Conservation (phyloP, 805 yeast species). For the Sungouiozyma intestinalis region DNA sequence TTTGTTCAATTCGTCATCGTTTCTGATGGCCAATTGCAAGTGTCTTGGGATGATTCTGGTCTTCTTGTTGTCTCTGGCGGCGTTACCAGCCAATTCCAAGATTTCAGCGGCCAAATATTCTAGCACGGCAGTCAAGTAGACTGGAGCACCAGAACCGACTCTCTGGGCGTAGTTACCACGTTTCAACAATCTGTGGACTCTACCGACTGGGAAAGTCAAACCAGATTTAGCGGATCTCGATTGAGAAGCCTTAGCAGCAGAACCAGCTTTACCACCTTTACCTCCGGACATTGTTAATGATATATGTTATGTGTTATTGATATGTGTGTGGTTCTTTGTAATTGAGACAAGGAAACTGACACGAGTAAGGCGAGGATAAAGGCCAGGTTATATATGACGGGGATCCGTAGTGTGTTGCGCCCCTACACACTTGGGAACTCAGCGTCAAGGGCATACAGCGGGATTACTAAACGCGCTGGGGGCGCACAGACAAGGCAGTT, state of each 20-base stretch:
- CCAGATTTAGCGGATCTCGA: slow-evolving; percentile 99
- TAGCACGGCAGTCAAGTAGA: slow-evolving; percentile 90
- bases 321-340: slow-evolving; percentile 5
- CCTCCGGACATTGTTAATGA: slow-evolving; percentile 50
- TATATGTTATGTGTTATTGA: slow-evolving; percentile 8
- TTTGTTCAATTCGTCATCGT: slow-evolving; percentile 97
- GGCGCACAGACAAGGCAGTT: too few species aligned
- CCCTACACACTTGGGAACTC: too few species aligned
- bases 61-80: slow-evolving; percentile 98
- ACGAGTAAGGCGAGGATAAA: background rate
- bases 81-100: slow-evolving; percentile 96
- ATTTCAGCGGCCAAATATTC: slow-evolving; percentile 98
- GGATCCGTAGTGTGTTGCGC: too few species aligned
- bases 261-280: slow-evolving; percentile 85
- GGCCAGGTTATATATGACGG: slow-evolving; percentile 2
- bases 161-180: slow-evolving; percentile 98
- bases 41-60: slow-evolving; percentile 98
- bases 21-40: slow-evolving; percentile 96
- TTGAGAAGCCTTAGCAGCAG: slow-evolving; percentile 90
- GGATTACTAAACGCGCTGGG: background rate
- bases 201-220: slow-evolving; percentile 98
- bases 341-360: background rate
- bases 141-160: slow-evolving; percentile 99
- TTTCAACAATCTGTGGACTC: slow-evolving; percentile 94
- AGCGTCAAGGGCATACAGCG: too few species aligned